These are phyloP conservation scores for Solanum sitiens DNA, from an alignment of 257 asterid species.

Conservation along the genomic window DNA sequence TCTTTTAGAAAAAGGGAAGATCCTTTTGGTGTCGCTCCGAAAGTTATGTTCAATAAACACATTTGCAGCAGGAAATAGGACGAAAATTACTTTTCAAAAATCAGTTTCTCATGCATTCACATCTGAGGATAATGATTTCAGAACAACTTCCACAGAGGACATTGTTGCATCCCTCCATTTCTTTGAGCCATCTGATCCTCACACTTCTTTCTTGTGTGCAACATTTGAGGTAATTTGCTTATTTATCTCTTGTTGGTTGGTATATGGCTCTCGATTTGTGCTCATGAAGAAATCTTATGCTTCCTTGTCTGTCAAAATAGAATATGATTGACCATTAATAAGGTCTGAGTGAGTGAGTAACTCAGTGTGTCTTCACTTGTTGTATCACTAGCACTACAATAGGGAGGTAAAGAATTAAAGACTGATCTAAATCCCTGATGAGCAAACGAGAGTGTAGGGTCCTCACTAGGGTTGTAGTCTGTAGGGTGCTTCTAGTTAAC, in stretches of 20 bases:
- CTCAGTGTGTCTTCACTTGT: background rate
- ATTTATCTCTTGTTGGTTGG: background rate
- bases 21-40: conserved; percentile 34
- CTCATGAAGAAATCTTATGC: background rate
- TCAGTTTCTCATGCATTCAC: conserved; percentile 32
- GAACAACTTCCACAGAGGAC: conserved; percentile 42
- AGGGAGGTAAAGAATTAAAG: background rate
- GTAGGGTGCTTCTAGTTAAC: background rate
- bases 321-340: background rate
- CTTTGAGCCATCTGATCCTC: conserved; percentile 46
- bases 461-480: background rate
- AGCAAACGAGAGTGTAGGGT: background rate
- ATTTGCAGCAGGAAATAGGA: conserved; percentile 9
- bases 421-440: background rate
- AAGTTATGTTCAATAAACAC: conserved; percentile 27
- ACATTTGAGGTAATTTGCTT: conserved; percentile 65
- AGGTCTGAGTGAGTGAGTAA: background rate
- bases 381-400: background rate
- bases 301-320: background rate
- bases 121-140: conserved; percentile 21
- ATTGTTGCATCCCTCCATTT: conserved; percentile 51
- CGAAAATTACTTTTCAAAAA: conserved; percentile 30
- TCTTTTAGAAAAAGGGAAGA: conserved; percentile 38
- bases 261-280: background rate
- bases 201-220: conserved; percentile 28